These are phyloP conservation scores for Bipolaris victoriae DNA, from an alignment of 2,329 filamentous ascomycete genomes.

Conservation along the genomic window DNA sequence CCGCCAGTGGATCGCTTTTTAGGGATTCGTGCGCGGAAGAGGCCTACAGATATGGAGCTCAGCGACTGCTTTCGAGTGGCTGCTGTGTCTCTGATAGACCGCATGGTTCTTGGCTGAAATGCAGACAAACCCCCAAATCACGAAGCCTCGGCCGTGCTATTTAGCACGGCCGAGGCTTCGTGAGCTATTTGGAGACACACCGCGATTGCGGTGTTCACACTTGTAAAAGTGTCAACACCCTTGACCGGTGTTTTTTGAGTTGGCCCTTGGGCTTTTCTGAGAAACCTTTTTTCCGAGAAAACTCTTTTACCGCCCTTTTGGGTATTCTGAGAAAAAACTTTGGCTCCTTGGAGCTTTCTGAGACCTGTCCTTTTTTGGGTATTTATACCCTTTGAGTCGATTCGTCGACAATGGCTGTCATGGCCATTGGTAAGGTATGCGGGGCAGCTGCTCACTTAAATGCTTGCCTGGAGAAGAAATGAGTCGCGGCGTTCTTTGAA, in stretches of 20 bases:
- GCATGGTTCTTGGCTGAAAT: slow-evolving; percentile 35
- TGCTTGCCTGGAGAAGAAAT: slow-evolving; percentile 23
- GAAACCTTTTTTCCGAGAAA: not conserved
- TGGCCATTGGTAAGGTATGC: not conserved
- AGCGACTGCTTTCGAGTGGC: slow-evolving; percentile 7
- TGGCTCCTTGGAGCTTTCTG: not conserved
- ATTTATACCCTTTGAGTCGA: not conserved
- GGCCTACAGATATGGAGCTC: slow-evolving; percentile 35
- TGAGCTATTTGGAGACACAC: not conserved
- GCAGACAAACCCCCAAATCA: slow-evolving; percentile 27
- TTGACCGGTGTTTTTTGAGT: not conserved
- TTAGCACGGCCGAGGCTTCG: not conserved
- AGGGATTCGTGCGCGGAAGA: slow-evolving; percentile 34
- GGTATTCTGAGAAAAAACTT: not conserved
- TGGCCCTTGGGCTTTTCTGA: not conserved
- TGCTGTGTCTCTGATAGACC: slow-evolving; percentile 31
- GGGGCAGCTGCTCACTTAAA: not conserved
- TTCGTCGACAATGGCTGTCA: not conserved
- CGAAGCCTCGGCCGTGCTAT: not conserved
- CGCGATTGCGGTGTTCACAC: not conserved
- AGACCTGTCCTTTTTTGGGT: not conserved
- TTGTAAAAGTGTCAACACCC: not conserved
- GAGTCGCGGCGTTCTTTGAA: slow-evolving; percentile 23
- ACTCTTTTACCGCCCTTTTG: not conserved
- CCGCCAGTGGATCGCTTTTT: slow-evolving; percentile 29